A percentile compares a stretch with the other conserved stretches of the same genome.
phyloP scores from a whole-genome alignment of 192 early-diverging fungal genomes.

The Entomortierella lignicola region DNA sequence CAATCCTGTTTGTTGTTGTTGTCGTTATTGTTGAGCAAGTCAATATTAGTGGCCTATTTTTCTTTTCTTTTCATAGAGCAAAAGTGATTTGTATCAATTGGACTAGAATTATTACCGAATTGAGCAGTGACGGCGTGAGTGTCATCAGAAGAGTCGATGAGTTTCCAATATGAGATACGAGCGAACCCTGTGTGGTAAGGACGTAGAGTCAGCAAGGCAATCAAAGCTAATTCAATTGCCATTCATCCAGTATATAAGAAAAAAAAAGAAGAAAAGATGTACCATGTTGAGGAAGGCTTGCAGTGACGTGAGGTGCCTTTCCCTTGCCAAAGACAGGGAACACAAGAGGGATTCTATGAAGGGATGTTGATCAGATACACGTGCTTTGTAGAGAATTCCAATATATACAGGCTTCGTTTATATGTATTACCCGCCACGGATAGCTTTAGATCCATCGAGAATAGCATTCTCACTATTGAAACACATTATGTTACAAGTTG shows the following conservation, averaged over 20 bases:
- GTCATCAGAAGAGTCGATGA: conserved; percentile 36
- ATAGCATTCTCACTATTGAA: conserved; percentile 75
- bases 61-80: background rate
- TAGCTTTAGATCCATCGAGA: conserved; percentile 90
- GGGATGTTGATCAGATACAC: too few species aligned
- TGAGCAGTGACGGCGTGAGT: conserved; percentile 22
- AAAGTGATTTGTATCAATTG: background rate
- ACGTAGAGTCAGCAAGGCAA: too few species aligned
- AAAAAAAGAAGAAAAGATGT: too few species aligned
- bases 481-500: background rate
- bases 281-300: conserved; percentile 78
- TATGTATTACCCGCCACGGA: conserved; percentile 82
- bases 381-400: too few species aligned
- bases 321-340: conserved; percentile 86
- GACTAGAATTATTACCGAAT: conserved; percentile 17
- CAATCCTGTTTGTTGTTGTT: conserved; percentile 60
- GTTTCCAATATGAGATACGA: conserved; percentile 38
- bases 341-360: conserved; percentile 68
- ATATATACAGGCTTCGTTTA: too few species aligned
- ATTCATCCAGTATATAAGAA: too few species aligned
- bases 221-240: too few species aligned
- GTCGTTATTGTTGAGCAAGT: too few species aligned
- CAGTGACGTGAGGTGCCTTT: conserved; percentile 53
- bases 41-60: too few species aligned
- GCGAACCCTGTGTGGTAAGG: conserved; percentile 35